A percentile compares a stretch with the other conserved stretches of the same genome.
Conservation (phyloP, 805 yeast species). For the Ogataea ganodermae region DNA sequence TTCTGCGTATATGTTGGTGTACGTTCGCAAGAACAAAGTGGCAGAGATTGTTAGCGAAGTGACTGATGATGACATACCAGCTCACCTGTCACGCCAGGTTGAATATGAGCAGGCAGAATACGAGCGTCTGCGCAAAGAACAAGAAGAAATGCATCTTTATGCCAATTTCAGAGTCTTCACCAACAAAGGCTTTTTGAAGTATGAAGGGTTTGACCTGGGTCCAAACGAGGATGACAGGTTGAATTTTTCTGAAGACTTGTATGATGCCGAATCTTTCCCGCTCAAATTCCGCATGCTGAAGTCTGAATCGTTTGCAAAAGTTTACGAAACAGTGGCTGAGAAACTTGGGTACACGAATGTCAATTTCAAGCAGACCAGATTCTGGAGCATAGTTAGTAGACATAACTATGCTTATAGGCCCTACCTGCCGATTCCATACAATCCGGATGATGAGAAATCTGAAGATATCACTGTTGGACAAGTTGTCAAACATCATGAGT, state of each 20-base stretch:
- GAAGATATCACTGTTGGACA: constrained; percentile 49
- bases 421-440: constrained; percentile 42
- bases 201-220: constrained; percentile 75
- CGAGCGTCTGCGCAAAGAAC: constrained; percentile 54
- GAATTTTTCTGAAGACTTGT: constrained; percentile 52
- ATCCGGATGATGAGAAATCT: constrained; percentile 27
- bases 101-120: constrained; percentile 61
- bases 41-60: constrained; percentile 61
- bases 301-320: constrained; percentile 51
- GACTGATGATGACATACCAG: constrained; percentile 59
- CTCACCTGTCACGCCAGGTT: constrained; percentile 66
- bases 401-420: constrained; percentile 73
- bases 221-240: constrained; percentile 54
- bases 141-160: constrained; percentile 71
- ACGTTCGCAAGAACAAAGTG: constrained; percentile 66
- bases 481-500: constrained; percentile 43
- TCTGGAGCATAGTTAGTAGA: constrained; percentile 68
- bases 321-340: constrained; percentile 52
- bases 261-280: constrained; percentile 51
- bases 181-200: constrained; percentile 52
- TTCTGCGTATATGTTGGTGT: constrained; percentile 96
- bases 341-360: constrained; percentile 37
- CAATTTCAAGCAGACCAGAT: constrained; percentile 43
- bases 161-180: constrained; percentile 60
- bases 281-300: constrained; percentile 53